Percentiles rank a stretch among this genome's conserved stretches.
Evolutionary conservation across 2,329 filamentous ascomycete genomes (phyloP).

Genomic region (Monosporascus sp.): DNA sequence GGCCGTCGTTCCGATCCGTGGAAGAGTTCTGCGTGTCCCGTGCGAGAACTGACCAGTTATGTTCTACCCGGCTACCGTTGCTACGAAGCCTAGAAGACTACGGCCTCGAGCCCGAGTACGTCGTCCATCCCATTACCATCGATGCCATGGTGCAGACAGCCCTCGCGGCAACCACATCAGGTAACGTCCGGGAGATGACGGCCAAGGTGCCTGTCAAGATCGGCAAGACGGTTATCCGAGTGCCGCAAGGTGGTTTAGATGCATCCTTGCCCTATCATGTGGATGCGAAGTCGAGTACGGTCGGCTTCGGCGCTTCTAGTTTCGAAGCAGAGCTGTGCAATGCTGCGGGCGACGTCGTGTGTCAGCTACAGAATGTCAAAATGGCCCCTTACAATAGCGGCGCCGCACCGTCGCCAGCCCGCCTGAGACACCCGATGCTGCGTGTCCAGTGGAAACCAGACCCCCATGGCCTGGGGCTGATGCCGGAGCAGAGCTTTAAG

Average conservation of each 20-base stretch:
- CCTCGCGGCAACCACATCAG: not conserved
- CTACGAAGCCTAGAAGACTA: too few species aligned
- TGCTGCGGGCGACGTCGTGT: too few species aligned
- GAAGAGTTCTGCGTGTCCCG: too few species aligned
- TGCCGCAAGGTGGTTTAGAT: not conserved
- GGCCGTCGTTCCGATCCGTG: too few species aligned
- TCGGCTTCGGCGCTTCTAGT: not conserved
- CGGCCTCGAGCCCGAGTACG: not conserved
- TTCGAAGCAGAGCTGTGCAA: not conserved
- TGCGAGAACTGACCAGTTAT: too few species aligned
- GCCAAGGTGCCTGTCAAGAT: slow-evolving; percentile 1
- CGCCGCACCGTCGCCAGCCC: too few species aligned
- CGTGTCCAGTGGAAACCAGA: not conserved
- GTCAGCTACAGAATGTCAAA: not conserved
- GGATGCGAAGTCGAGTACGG: not conserved
- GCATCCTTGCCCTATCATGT: not conserved
- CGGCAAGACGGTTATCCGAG: not conserved
- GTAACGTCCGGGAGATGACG: not conserved
- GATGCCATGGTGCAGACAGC: slow-evolving; percentile 1
- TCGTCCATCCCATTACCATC: slow-evolving; percentile 1
- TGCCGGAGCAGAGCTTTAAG: not conserved
- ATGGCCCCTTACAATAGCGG: not conserved
- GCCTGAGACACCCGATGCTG: not conserved
- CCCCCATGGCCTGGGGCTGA: not conserved
- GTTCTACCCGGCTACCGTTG: too few species aligned